Evolutionary conservation across 1,284 basidiomycete genomes (phyloP).

Genomic region (Agaricales sp.): DNA sequence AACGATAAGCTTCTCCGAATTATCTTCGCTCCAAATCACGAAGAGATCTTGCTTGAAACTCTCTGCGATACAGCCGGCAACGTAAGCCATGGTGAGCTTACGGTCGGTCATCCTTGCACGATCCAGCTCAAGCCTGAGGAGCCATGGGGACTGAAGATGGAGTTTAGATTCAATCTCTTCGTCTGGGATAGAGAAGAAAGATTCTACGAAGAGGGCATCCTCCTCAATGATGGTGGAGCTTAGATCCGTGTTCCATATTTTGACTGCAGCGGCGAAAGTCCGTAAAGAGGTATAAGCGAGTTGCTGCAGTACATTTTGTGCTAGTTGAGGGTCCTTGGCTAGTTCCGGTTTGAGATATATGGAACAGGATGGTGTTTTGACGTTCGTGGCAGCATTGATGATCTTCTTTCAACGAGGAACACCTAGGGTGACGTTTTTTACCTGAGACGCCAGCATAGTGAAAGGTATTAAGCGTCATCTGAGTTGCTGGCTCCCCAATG

Average conservation of each 20-base stretch:
- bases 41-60: constrained; percentile 96
- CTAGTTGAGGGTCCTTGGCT: too few species aligned
- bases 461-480: too few species aligned
- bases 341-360: constrained; percentile 81
- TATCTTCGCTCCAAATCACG: constrained; percentile 98
- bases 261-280: constrained; percentile 91
- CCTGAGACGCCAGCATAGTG: constrained; percentile 96
- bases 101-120: constrained; percentile 98
- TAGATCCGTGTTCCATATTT: constrained; percentile 97
- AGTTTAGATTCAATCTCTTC: too few species aligned
- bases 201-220: too few species aligned
- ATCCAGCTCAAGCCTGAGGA: constrained; percentile 94
- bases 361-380: constrained; percentile 93
- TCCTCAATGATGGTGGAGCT: too few species aligned
- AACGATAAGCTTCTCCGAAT: too few species aligned
- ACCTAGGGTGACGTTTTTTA: constrained; percentile 97
- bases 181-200: too few species aligned
- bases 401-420: constrained; percentile 97
- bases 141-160: constrained; percentile 92
- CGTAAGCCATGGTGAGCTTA: constrained; percentile 92
- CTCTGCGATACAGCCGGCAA: constrained; percentile 89
- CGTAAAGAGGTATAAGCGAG: constrained; percentile 91
- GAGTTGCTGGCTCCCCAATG: too few species aligned
- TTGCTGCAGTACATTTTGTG: constrained; percentile 88
- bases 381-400: constrained; percentile 97